A percentile compares a stretch with the other conserved stretches of the same genome.
Evolutionary conservation across 1,139 yeast genomes (phyloP).

Genomic region (Torulaspora globosa): DNA sequence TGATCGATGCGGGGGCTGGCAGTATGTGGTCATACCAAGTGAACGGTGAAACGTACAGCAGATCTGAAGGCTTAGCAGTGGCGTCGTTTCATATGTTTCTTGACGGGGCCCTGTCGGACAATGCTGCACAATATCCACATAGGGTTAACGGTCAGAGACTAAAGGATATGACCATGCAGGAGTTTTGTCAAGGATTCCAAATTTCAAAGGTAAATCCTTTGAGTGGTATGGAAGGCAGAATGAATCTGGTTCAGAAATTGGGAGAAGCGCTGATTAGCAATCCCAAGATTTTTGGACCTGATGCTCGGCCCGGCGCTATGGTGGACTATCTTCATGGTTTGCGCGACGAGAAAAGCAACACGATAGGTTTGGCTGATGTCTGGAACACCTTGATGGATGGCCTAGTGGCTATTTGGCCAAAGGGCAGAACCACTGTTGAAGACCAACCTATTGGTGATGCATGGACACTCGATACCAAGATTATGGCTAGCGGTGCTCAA

Average conservation of each 20-base stretch:
- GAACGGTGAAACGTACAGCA: constrained; percentile 27
- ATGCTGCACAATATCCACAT: constrained; percentile 35
- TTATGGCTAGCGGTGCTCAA: constrained; percentile 27
- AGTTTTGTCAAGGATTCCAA: constrained; percentile 43
- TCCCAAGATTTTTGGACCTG: constrained; percentile 43
- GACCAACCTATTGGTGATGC: constrained; percentile 56
- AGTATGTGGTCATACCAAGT: constrained; percentile 47
- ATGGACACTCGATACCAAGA: constrained; percentile 45
- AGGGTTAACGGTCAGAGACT: constrained; percentile 45
- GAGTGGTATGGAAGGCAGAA: constrained; percentile 51
- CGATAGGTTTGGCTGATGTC: constrained; percentile 43
- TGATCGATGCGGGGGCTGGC: constrained; percentile 64
- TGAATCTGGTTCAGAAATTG: constrained; percentile 42
- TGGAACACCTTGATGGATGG: constrained; percentile 54
- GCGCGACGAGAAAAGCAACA: constrained; percentile 14
- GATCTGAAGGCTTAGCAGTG: constrained; percentile 60
- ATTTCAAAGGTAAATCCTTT: constrained; percentile 44
- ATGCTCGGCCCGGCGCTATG: constrained; percentile 52
- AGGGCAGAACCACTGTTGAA: constrained; percentile 46
- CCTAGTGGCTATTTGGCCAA: constrained; percentile 56
- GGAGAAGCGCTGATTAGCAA: constrained; percentile 44
- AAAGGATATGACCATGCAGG: constrained; percentile 33
- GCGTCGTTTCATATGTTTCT: constrained; percentile 52
- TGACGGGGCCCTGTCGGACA: constrained; percentile 44
- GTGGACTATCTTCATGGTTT: constrained; percentile 42